Percentiles rank a stretch among this genome's conserved stretches.
Evolutionary conservation across 2,329 filamentous ascomycete species (phyloP).

Genomic region (Diaporthe aspalathi): DNA sequence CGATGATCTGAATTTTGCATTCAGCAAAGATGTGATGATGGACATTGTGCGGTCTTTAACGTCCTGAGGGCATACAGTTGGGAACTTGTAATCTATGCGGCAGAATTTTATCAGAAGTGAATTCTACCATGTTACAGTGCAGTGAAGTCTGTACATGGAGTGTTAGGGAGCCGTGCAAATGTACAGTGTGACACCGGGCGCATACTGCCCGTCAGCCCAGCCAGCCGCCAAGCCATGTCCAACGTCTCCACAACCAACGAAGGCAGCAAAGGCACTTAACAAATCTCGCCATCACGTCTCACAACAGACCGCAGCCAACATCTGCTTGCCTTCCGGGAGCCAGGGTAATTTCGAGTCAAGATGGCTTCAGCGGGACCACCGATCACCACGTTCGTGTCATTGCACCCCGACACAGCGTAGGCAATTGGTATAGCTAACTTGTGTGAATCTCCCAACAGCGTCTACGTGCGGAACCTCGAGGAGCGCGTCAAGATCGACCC

Average conservation of each 20-base stretch:
- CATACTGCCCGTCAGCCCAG: background rate
- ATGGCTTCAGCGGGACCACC: conserved; percentile 57
- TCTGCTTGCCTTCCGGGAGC: background rate
- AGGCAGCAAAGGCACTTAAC: background rate
- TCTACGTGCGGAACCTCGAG: conserved; percentile 86
- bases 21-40: background rate
- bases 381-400: conserved; percentile 79
- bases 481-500: conserved; percentile 87
- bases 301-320: background rate
- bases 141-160: no score
- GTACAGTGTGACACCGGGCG: background rate
- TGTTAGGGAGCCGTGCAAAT: background rate
- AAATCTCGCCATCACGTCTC: background rate
- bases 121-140: background rate
- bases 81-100: no score
- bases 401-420: conserved; percentile 73
- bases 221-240: background rate
- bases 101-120: no score
- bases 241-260: background rate
- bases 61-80: background rate
- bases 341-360: conserved; percentile 17
- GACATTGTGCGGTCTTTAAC: conserved; percentile 3
- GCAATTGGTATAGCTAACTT: conserved; percentile 50
- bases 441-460: conserved; percentile 54
- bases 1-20: conserved; percentile 16